These are phyloP conservation scores for Coemansia sp. DNA, from an alignment of 192 early-diverging fungal species.

Conservation along the genomic window DNA sequence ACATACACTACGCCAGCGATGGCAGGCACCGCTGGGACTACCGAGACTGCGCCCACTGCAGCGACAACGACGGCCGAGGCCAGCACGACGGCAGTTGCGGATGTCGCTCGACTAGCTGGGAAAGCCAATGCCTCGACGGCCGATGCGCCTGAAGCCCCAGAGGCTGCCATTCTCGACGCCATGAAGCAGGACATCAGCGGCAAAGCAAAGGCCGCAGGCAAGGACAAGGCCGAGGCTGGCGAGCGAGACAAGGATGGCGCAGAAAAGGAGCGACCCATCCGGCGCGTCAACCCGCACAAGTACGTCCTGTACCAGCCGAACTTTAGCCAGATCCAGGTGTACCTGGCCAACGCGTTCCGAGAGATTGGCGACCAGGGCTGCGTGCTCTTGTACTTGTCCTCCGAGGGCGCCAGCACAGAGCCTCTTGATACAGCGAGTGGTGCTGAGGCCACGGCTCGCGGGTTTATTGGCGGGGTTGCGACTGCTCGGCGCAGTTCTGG, in stretches of 20 bases:
- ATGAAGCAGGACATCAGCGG: not conserved
- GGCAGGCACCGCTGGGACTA: not conserved
- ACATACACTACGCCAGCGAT: conserved; percentile 7
- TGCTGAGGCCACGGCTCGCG: conserved; percentile 14
- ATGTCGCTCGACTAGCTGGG: not conserved
- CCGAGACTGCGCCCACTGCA: not conserved
- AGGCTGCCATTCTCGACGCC: not conserved
- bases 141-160: conserved; percentile 6
- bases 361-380: conserved; percentile 89
- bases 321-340: conserved; percentile 89
- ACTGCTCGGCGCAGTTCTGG: conserved; percentile 42
- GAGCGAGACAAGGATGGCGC: not conserved
- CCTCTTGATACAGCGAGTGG: not conserved
- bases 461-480: conserved; percentile 50
- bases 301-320: conserved; percentile 92
- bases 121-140: not conserved
- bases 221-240: conserved; percentile 7
- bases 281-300: conserved; percentile 82
- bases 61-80: conserved; percentile 17
- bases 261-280: conserved; percentile 20
- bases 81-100: conserved; percentile 7
- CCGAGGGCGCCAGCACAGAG: conserved; percentile 65
- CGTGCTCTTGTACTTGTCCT: conserved; percentile 88
- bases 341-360: conserved; percentile 88
- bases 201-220: not conserved